These are phyloP conservation scores for Marasmius oreades DNA, from an alignment of 1,284 basidiomycete species.

Conservation along the genomic window DNA sequence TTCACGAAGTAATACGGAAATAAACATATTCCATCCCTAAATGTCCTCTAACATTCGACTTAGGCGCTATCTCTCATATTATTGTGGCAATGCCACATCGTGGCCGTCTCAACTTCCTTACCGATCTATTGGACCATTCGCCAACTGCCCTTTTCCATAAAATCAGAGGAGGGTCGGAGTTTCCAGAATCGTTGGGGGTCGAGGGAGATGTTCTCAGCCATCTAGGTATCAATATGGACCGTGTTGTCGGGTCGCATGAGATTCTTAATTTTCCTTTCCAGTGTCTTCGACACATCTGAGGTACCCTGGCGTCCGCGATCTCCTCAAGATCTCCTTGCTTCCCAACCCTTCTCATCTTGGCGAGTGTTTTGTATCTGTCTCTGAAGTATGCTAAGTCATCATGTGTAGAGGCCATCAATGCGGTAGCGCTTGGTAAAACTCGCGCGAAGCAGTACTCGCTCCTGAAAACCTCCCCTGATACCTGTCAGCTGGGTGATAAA, in stretches of 20 bases:
- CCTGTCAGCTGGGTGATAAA: constrained; percentile 79
- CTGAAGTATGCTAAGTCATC: neutral
- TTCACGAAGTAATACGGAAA: constrained; percentile 44
- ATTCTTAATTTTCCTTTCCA: constrained; percentile 20
- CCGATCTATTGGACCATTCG: constrained; percentile 66
- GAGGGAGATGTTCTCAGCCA: constrained; percentile 88
- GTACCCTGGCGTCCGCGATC: constrained; percentile 47
- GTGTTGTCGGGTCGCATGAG: neutral
- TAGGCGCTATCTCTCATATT: constrained; percentile 68
- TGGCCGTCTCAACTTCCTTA: constrained; percentile 86
- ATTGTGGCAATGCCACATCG: constrained; percentile 83
- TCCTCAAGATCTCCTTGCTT: constrained; percentile 72
- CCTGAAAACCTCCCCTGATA: constrained; percentile 59
- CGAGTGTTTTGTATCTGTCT: constrained; percentile 24
- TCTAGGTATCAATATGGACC: constrained; percentile 44
- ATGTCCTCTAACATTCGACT: neutral
- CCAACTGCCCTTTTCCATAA: constrained; percentile 78
- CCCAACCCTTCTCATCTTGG: constrained; percentile 89
- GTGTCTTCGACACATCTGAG: constrained; percentile 58
- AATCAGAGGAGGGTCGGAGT: constrained; percentile 76
- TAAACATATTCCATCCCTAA: neutral
- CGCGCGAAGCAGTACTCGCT: constrained; percentile 89
- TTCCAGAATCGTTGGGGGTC: constrained; percentile 63
- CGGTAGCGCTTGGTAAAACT: constrained; percentile 85
- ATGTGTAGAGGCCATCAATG: constrained; percentile 73